phyloP scores from a whole-genome alignment of 192 early-diverging fungal genomes.

The Linnemannia zychae region DNA sequence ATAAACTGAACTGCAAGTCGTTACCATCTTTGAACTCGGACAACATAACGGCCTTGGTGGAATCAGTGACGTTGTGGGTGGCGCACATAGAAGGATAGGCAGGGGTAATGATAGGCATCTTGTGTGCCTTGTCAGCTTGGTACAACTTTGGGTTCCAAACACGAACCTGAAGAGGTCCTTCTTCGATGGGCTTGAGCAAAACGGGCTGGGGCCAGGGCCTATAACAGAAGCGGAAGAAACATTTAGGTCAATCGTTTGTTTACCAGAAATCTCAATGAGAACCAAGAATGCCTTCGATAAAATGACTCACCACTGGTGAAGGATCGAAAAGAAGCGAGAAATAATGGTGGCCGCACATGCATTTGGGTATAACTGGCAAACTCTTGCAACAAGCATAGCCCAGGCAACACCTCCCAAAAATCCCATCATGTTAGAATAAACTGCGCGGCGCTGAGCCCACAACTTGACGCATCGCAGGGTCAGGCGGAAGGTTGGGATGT shows the following conservation, averaged over 20 bases:
- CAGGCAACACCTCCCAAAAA: constrained; percentile 99
- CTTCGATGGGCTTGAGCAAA: constrained; percentile 87
- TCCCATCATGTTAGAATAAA: constrained; percentile 98
- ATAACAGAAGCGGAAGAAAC: constrained; percentile 38
- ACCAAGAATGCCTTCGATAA: background rate
- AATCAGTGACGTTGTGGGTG: constrained; percentile 95
- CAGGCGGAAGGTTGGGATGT: constrained; percentile 88
- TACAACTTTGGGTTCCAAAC: constrained; percentile 98
- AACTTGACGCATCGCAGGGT: constrained; percentile 95
- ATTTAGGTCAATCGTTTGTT: background rate
- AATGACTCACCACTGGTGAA: constrained; percentile 78
- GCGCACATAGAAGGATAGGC: constrained; percentile 99
- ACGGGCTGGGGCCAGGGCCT: constrained; percentile 95
- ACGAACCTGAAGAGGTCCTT: constrained; percentile 86
- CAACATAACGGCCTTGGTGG: constrained; percentile 86
- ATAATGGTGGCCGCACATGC: constrained; percentile 91
- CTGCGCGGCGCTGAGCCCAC: constrained; percentile 94
- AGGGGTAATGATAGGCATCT: constrained; percentile 99
- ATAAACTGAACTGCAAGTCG: background rate
- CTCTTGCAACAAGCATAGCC: constrained; percentile 96
- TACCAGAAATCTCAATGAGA: background rate
- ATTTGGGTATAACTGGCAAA: constrained; percentile 97
- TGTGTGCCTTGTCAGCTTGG: constrained; percentile 82
- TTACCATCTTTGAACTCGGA: constrained; percentile 83
- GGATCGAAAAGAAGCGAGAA: constrained; percentile 89